Base-by-base conservation (phyloP, 495 filamentous ascomycete species). In the Aspergillus homomorphus region DNA sequence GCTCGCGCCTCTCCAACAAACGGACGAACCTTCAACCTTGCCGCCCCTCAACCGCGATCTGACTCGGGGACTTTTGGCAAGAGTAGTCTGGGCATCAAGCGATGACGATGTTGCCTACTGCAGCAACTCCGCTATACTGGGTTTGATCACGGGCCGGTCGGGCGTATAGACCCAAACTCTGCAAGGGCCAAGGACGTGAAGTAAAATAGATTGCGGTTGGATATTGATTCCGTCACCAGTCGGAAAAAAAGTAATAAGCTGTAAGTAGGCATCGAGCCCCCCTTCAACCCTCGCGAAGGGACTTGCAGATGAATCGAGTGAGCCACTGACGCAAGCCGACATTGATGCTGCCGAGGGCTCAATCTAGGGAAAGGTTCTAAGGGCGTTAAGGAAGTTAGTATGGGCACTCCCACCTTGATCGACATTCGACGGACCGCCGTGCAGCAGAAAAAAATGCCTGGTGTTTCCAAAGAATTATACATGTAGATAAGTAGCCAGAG, bases 261-360 rank as follows among this genome's bases (percentile, higher is more conserved):
- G 6, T 33, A 28, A 51, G 10, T 18, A 15, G 45, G 45, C 21
- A 7, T 46, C 45, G 45, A 8, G 18, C 41, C 18, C 45, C 45
- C 10, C 15, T 38, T 38, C 10, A 12, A 12, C 33, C 33, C 33
- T 38, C 10, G 33, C 33, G 33, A 38, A 38, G 10, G 33, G 12
- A 18, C 18, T 30, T 22, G 48, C 23, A 51, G 24, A 10, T 18
- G 10, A 51, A 15, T 51, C 28, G 48, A 51, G 22, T 28, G 48
- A 51, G 48, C 48, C 48, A 28, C 15, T 51, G 48, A 51, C 22
- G 48, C 48, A 51, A 28, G 22, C 30, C 24, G 48, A 51, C 18
- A 15, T 30, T 24, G 48, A 18, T 19, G 15, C 6, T 14, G 16
- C 48, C 48, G 23, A 24, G 48, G 48, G 19, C 24, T 30, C 28